Base-by-base conservation (phyloP, 805 yeast species). In the Suhomyces kilbournensis region DNA sequence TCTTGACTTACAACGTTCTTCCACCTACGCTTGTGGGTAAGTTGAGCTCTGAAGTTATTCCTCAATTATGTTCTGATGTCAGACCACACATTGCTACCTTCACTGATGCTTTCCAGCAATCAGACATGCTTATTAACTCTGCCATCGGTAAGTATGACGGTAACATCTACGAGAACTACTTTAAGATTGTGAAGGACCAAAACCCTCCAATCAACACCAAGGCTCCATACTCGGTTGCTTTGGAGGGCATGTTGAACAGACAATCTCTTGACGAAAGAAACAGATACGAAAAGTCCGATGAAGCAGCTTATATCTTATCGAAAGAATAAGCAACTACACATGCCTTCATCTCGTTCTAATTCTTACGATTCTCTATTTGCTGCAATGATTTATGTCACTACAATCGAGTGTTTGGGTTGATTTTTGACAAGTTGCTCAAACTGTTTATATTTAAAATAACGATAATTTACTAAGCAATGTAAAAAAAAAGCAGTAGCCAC, bases 21-120 rank as follows among this genome's bases (percentile, higher is more conserved):
- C 69, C 81, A 9, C 71, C 86, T 8, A 73, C 73, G 8, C 70
- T 75, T 50, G 75, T 81, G 50, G 77, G 77, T 43, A 65, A 65
- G 47, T 65, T 84, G 56, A 71, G 86, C 56, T 68, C 74, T 23
- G 72, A 71, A 23, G 65, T 86, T 51, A 64, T 71, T 49, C 73
- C 71, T 44, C 60, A 59, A 45, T 64, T 66, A 51, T 64, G 69
- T 52, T 38, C 55, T 4, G 53, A 56, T 40, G 43, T 73, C 52
- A 70, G 97, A 68, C 80, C 82, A 28, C 83, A 86, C 61, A 88
- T 86, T 50, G 82, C 90, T 66, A 86, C 88, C 1, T 76, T 88
- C 61, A 74, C 77, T 30, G 79, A 75, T 58, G 64, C 78, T 17
- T 75, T 75, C 73, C 72, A 71, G 66, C 67, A 66, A 63, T 63